Base-by-base conservation (phyloP, 345 rosid species). In the Corchorus capsularis region DNA sequence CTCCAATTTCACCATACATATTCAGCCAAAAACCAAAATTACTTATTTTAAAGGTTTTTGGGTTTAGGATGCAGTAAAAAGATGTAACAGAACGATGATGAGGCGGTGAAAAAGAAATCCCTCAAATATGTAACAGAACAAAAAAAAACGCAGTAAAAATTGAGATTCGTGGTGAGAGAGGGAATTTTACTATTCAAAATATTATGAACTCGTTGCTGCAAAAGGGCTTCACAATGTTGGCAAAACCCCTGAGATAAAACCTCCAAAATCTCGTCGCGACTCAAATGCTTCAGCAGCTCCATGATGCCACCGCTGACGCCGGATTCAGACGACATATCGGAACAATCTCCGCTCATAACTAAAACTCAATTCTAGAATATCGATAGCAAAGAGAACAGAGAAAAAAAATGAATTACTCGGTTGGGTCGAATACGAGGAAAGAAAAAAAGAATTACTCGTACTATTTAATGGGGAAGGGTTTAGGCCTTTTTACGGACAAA, bases 171-270 rank as follows among this genome's bases (percentile, higher is more conserved):
- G 61, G 32, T 11, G 19, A 49, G 35, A 37, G 54, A 65, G 78
- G 27, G 27, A 11, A 12, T 69, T 76, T 68, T 47, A 73, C 79
- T 74, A 15, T 59, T 70, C 15, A 65, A 2, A 37, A 75, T 19
- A 63, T 47, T 12, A 20, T 14, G 73, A 72, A 83, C 50, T 1
- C 76, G 83, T 27, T 34, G 4, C 63, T 67, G 65, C 59, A 84
- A 39, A 53, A 65, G 72, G 65, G 37, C 27, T 11, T 56, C 68
- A 55, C 84, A 84, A 17, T 74, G 80, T 15, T 45, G 71, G 83
- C 84, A 81, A 79, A 84, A 73, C 57, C 77, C 87, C 8, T 65
- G 72, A 16, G 84, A 78, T 11, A 84, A 71, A 65, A 73, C 55
- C 79, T 79, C 73, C 39, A 81, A 53, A 65, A 84, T 27, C 64